phyloP scores from a whole-genome alignment of 345 rosid genomes.

The Chamaenerion angustifolium region DNA sequence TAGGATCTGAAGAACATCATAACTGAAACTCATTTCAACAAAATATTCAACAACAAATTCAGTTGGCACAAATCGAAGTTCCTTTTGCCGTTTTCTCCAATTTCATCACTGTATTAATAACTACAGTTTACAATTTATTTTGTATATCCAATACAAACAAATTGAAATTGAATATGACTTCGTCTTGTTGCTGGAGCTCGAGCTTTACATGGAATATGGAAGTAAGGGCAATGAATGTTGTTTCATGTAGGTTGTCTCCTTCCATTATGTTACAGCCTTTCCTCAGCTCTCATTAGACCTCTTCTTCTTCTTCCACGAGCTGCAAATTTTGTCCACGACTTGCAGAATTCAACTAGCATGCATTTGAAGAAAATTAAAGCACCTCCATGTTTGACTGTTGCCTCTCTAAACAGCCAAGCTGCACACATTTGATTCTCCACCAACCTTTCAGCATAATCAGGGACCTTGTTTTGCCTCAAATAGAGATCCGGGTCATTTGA shows the following conservation, averaged over 20 bases:
- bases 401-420: slow-evolving; percentile 96
- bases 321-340: slow-evolving; percentile 34
- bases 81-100: too few species aligned
- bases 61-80: too few species aligned
- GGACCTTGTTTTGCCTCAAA: slow-evolving; percentile 87
- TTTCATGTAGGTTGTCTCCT: not conserved
- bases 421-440: slow-evolving; percentile 98
- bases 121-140: too few species aligned
- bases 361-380: too few species aligned
- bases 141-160: too few species aligned
- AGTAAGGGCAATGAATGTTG: not conserved
- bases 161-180: too few species aligned
- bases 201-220: too few species aligned
- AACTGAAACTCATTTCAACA: too few species aligned
- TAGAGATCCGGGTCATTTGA: slow-evolving; percentile 90
- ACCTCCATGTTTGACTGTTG: slow-evolving; percentile 85
- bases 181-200: too few species aligned
- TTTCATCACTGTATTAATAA: too few species aligned
- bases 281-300: slow-evolving; percentile 17
- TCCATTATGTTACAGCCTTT: slow-evolving; percentile 5
- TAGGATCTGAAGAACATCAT: too few species aligned
- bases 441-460: slow-evolving; percentile 90
- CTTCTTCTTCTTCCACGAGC: slow-evolving; percentile 50
- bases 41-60: too few species aligned
- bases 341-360: slow-evolving; percentile 24